Evolutionary conservation across 176 grass and related monocot species (phyloP).

Genomic region (Bonia amplexicaulis): DNA sequence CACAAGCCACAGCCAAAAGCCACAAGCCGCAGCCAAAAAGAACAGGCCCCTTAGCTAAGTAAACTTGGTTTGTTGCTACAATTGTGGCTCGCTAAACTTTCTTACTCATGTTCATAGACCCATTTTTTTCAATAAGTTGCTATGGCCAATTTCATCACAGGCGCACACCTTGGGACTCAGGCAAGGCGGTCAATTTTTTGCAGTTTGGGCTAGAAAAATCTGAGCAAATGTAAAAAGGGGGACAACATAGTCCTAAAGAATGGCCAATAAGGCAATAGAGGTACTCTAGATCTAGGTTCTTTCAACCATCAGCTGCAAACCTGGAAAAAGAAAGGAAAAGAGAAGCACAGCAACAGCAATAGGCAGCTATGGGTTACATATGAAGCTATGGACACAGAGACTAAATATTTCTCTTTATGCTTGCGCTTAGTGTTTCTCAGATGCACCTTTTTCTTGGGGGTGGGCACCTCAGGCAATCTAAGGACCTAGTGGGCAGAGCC

Average conservation of each 20-base stretch:
- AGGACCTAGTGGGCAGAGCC: neutral
- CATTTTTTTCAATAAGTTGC: neutral
- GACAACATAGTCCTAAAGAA: neutral
- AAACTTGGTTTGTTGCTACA: neutral
- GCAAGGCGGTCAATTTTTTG: neutral
- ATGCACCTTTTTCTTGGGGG: neutral
- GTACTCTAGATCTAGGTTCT: neutral
- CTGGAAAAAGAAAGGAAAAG: neutral
- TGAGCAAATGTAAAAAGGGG: neutral
- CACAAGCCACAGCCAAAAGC: no score
- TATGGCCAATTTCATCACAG: neutral
- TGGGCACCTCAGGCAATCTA: neutral
- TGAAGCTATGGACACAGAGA: neutral
- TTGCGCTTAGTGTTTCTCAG: neutral
- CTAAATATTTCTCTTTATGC: neutral
- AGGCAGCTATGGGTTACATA: neutral
- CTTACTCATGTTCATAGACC: neutral
- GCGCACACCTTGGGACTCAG: neutral
- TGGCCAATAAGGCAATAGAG: neutral
- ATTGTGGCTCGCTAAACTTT: neutral
- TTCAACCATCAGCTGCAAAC: neutral
- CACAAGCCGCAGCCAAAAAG: no score
- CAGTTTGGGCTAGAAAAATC: neutral
- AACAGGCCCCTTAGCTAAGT: no score
- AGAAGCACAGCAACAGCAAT: neutral